These are phyloP conservation scores for Chalciporus pseudorubinellus DNA, from an alignment of 768 basidiomycete genomes.

Conservation along the genomic window DNA sequence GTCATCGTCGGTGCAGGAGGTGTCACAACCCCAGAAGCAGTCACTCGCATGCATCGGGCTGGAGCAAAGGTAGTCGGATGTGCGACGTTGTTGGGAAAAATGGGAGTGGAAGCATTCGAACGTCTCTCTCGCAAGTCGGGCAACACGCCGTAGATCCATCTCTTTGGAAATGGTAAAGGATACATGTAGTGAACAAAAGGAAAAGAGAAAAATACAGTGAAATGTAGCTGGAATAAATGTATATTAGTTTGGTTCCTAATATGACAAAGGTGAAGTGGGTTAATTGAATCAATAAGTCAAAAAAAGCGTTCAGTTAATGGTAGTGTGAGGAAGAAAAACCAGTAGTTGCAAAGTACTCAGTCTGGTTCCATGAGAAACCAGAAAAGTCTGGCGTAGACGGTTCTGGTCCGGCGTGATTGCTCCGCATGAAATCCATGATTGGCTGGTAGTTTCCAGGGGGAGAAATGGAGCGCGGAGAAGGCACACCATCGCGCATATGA, in stretches of 20 bases:
- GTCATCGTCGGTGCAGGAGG: conserved; percentile 81
- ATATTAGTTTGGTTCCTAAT: conserved; percentile 19
- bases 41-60: conserved; percentile 65
- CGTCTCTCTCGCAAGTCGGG: conserved; percentile 26
- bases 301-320: conserved; percentile 9
- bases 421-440: conserved; percentile 11
- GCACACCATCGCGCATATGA: not conserved
- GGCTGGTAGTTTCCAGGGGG: conserved; percentile 10
- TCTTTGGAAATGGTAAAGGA: conserved; percentile 2
- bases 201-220: conserved; percentile 20
- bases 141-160: conserved; percentile 5
- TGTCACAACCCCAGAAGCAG: conserved; percentile 59
- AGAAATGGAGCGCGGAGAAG: not conserved
- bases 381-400: conserved; percentile 16
- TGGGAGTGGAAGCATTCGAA: conserved; percentile 55
- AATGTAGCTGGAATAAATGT: conserved; percentile 4
- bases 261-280: not conserved
- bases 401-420: not conserved
- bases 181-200: conserved; percentile 10
- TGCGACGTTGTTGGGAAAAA: conserved; percentile 53
- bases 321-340: conserved; percentile 13
- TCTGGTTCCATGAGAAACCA: conserved; percentile 22
- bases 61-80: conserved; percentile 73
- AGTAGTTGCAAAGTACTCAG: conserved; percentile 12
- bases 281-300: conserved; percentile 31